A percentile compares a stretch with the other conserved stretches of the same genome.
Evolutionary conservation across 192 early-diverging fungal genomes (phyloP).

Genomic region (Umbelopsis isabellina): DNA sequence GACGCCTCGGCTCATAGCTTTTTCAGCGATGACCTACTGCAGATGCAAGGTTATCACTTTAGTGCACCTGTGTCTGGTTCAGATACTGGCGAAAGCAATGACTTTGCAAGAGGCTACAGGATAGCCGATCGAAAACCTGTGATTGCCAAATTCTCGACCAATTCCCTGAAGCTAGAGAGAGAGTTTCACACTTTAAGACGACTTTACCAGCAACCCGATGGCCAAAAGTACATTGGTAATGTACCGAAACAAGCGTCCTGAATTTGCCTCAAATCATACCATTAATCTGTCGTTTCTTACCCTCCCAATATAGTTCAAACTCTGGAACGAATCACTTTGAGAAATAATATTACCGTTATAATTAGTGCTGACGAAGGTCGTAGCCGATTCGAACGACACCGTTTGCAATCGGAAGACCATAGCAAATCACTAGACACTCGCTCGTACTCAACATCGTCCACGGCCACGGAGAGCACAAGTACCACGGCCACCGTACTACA

Average conservation of each 20-base stretch:
- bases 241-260: no score
- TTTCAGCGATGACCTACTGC: slow-evolving; percentile 23
- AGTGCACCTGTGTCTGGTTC: slow-evolving; percentile 27
- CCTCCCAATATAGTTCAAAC: slow-evolving; percentile 18
- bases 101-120: slow-evolving; percentile 33
- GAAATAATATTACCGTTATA: slow-evolving; percentile 28
- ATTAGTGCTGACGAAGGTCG: slow-evolving; percentile 34
- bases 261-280: background rate
- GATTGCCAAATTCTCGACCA: slow-evolving; percentile 34
- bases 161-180: slow-evolving; percentile 33
- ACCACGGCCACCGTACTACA: background rate
- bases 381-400: slow-evolving; percentile 18
- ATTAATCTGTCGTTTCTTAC: background rate
- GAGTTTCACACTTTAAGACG: slow-evolving; percentile 35
- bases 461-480: background rate
- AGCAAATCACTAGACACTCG: background rate
- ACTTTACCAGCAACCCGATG: slow-evolving; percentile 31
- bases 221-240: slow-evolving; percentile 34
- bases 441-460: background rate
- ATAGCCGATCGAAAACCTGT: slow-evolving; percentile 36
- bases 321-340: slow-evolving; percentile 30
- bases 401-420: slow-evolving; percentile 12
- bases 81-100: slow-evolving; percentile 29
- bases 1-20: slow-evolving; percentile 20
- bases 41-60: slow-evolving; percentile 36